Evolutionary conservation across 2,329 filamentous ascomycete species (phyloP).

Genomic region (Trichoderma koningiopsis): DNA sequence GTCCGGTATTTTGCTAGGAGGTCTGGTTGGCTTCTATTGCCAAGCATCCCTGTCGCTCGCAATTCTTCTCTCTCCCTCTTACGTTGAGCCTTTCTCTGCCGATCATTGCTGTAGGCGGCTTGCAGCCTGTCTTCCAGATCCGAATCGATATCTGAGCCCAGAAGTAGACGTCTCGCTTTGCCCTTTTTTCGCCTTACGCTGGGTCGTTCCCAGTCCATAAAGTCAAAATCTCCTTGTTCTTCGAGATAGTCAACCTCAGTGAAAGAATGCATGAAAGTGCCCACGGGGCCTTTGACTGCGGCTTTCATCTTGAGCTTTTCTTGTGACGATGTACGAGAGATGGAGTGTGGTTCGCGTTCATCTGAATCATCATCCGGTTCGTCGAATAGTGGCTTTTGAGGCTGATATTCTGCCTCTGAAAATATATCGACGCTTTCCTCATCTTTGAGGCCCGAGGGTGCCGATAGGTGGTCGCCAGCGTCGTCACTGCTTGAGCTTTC

Average conservation of each 20-base stretch:
- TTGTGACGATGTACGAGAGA: neutral
- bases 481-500: constrained; percentile 18
- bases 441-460: neutral
- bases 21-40: constrained; percentile 60
- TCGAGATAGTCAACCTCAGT: neutral
- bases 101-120: constrained; percentile 65
- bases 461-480: neutral
- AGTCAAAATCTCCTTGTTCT: constrained; percentile 70
- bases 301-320: neutral
- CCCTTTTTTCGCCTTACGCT: constrained; percentile 63
- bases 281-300: neutral
- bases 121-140: constrained; percentile 65
- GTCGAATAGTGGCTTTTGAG: neutral
- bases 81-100: constrained; percentile 68
- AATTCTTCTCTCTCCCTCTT: constrained; percentile 72
- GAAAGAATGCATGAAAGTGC: neutral
- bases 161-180: constrained; percentile 61
- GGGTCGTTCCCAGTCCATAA: constrained; percentile 79
- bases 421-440: neutral
- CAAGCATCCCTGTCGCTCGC: constrained; percentile 66
- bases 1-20: constrained; percentile 70
- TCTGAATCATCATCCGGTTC: neutral
- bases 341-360: neutral
- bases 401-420: neutral
- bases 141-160: constrained; percentile 61